Percentiles rank a stretch among this genome's conserved stretches.
phyloP scores from a whole-genome alignment of 495 filamentous ascomycete genomes.

The Annulohypoxylon bovei region DNA sequence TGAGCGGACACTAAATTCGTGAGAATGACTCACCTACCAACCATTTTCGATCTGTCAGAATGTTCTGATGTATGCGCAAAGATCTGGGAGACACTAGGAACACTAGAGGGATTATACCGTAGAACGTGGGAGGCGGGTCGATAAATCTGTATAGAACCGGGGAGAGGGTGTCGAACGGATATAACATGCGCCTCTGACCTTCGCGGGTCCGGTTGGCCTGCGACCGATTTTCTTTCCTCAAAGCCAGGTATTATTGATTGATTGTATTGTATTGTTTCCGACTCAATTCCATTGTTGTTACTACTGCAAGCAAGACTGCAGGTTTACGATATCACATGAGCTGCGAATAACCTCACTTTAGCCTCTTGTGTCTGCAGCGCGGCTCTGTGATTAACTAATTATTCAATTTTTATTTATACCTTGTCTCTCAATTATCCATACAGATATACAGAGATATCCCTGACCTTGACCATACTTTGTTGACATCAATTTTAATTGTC shows the following conservation, averaged over 20 bases:
- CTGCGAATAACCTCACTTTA: constrained; percentile 48
- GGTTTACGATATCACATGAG: constrained; percentile 38
- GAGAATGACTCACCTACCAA: constrained; percentile 49
- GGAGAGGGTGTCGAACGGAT: constrained; percentile 33
- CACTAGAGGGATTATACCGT: constrained; percentile 8
- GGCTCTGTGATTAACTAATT: constrained; percentile 12
- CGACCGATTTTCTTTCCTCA: constrained; percentile 38
- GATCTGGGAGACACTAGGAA: not conserved
- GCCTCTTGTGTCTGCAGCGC: constrained; percentile 29
- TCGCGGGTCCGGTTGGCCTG: constrained; percentile 36
- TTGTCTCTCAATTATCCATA: not conserved
- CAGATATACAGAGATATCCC: not conserved
- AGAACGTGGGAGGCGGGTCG: constrained; percentile 33
- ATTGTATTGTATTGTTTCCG: constrained; percentile 26
- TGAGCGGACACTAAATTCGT: constrained; percentile 38
- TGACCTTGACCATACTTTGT: constrained; percentile 26
- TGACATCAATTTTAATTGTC: constrained; percentile 18
- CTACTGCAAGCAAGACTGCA: constrained; percentile 34
- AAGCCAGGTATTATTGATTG: constrained; percentile 35
- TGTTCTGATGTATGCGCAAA: constrained; percentile 42
- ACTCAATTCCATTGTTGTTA: constrained; percentile 14
- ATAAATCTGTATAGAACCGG: constrained; percentile 11
- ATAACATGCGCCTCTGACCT: constrained; percentile 46
- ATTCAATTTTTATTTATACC: constrained; percentile 8
- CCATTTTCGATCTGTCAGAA: constrained; percentile 40